Conservation (phyloP, 208 protist genomes). For the Crithidia acanthocephali region DNA sequence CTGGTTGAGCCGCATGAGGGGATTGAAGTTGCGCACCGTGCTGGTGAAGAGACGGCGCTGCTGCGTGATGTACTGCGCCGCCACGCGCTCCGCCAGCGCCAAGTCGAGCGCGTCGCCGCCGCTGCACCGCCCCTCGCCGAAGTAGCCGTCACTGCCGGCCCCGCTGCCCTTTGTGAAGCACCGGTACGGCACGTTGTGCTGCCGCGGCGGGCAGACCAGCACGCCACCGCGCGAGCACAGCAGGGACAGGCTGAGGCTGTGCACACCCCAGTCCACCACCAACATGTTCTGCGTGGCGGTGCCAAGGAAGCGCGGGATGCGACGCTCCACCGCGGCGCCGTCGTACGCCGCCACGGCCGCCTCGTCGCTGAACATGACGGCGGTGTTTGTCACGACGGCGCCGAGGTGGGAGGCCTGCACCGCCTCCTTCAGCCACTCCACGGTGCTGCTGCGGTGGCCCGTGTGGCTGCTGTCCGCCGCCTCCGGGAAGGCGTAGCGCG, state of each 20-base stretch:
- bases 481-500: constrained; percentile 70
- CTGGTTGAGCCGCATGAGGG: constrained; percentile 37
- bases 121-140: constrained; percentile 21
- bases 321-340: constrained; percentile 31
- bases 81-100: constrained; percentile 69
- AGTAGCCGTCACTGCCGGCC: constrained; percentile 28
- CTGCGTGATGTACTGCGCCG: constrained; percentile 71
- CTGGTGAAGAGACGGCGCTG: constrained; percentile 64
- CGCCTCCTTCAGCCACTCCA: constrained; percentile 75
- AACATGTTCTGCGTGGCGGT: constrained; percentile 50
- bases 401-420: constrained; percentile 66
- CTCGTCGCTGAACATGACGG: constrained; percentile 81
- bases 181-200: constrained; percentile 37
- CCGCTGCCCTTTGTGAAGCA: constrained; percentile 35
- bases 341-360: constrained; percentile 66
- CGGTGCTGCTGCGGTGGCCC: constrained; percentile 16
- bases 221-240: constrained; percentile 58
- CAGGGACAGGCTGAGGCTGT: constrained; percentile 61
- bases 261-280: constrained; percentile 85
- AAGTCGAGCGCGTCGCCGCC: constrained; percentile 78
- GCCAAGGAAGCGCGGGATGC: constrained; percentile 32
- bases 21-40: constrained; percentile 37
- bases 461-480: constrained; percentile 14
- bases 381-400: constrained; percentile 45
- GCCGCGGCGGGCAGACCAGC: constrained; percentile 36